Base-by-base conservation (phyloP, 345 rosid genomes). In the Orychophragmus violaceus region DNA sequence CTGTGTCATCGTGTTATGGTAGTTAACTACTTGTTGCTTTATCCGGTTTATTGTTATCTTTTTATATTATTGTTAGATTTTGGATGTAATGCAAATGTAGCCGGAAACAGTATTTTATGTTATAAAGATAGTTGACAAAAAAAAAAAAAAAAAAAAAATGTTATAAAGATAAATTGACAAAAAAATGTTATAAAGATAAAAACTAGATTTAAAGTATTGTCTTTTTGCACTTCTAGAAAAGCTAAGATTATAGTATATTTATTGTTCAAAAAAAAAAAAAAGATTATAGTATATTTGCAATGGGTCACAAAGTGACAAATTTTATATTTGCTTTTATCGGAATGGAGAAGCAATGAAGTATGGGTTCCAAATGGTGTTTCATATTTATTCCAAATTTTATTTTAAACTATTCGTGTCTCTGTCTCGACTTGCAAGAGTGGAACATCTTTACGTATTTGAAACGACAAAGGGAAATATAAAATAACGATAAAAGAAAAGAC, bases 271-370 rank as follows among this genome's bases (percentile, higher is more conserved):
- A n/a, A n/a, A n/a, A 41, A 16, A 39, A 35, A 35, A 16, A 44
- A 36, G 4, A 30, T 45, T 57, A 46, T 57, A 46, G 18, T 46
- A 21, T 6, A 21, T 25, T n/a, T 36, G 8, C 25, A n/a, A 59
- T 19, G 32, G 6, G 19, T 37, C 12, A 59, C 44, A 19, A 39
- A 37, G 25, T 21, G 37, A 49, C 41, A 49, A 32, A 10, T 1
- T 5, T 3, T 6, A 44, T 6, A 33, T 8, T 12, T 22, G 59
- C 52, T 6, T 6, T 22, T 28, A 60, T 10, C 36, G 33, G 68
- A 52, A 22, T 42, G 74, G 53, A 70, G 54, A 48, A 32, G 75
- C 62, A 70, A 42, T 44, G 48, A 13, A 24, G 57, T 17, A 62
- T 70, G 69, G 68, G 62, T 41, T 69, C 42, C 42, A 17, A 36